Base-by-base conservation (phyloP, 441 rosid species). In the Breynia disticha region DNA sequence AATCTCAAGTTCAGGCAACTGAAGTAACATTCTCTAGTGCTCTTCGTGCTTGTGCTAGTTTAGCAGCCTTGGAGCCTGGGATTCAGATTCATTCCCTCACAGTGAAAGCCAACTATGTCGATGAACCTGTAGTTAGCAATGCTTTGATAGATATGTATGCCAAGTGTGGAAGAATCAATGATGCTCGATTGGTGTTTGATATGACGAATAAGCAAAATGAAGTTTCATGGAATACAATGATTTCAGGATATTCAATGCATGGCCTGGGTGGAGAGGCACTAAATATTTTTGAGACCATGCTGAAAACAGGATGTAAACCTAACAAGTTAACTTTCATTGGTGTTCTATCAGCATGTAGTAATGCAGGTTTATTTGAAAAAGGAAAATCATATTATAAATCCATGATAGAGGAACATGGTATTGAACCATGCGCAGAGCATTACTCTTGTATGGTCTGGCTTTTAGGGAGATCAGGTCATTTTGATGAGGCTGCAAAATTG, bases 101-200 rank as follows among this genome's bases (percentile, higher is more conserved):
- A 4, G 52, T 75, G 64, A 89, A 89, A 76, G 81, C 83, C 24
- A 71, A 20, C 9, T 77, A 82, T 62, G 77, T 76, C 46, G 68
- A 75, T 52, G 60, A 72, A 44, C 50, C 52, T 19, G 84, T 79
- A 46, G 97, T 84, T 13, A 72, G 69, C 19, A 93, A 88, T 78
- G 81, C 93, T 47, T 67, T 93, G 75, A 76, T 89, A 59, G 90
- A 89, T 66, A 93, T 89, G 97, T 89, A 89, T 67, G 90, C 98
- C 41, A 88, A 88, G 72, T 88, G 96, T 46, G 93, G 99, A 53
- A 76, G 71, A 43, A 80, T 86, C 59, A 61, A 67, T 54, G 76
- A 74, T 51, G 87, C 95, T 14, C 73, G 71, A 7, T 61, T 74
- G 49, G 78, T 73, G 46, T 89, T 93, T 74, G 74, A 78, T 45